These are phyloP conservation scores for Glycine tomentella DNA, from an alignment of 306 rosid species.

Conservation along the genomic window DNA sequence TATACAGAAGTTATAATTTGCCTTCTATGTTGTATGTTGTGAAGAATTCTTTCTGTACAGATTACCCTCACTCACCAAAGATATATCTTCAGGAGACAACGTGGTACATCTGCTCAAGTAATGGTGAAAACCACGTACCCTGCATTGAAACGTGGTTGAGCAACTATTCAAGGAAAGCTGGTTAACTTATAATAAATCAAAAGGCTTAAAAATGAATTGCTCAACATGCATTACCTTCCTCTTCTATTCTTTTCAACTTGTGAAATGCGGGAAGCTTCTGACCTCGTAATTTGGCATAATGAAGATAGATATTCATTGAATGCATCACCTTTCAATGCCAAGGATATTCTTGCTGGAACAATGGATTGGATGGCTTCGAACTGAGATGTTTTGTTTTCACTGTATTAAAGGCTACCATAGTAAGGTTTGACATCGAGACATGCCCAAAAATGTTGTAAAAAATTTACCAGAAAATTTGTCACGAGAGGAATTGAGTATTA, in stretches of 20 bases:
- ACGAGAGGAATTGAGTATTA: neutral
- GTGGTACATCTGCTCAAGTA: slow-evolving; percentile 68
- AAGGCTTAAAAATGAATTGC: slow-evolving; percentile 35
- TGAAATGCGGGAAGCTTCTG: slow-evolving; percentile 74
- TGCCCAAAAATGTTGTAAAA: neutral
- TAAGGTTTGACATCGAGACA: slow-evolving; percentile 38
- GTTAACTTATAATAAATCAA: slow-evolving; percentile 3
- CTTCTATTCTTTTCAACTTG: slow-evolving; percentile 56
- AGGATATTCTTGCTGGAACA: slow-evolving; percentile 63
- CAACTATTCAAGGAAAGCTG: slow-evolving; percentile 33
- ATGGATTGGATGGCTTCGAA: slow-evolving; percentile 58
- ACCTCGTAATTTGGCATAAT: slow-evolving; percentile 69
- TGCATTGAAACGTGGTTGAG: slow-evolving; percentile 55
- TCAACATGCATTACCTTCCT: slow-evolving; percentile 74
- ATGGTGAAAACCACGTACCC: slow-evolving; percentile 75
- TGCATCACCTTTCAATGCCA: slow-evolving; percentile 62
- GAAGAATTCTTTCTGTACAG: slow-evolving; percentile 46
- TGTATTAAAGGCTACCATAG: slow-evolving; percentile 53
- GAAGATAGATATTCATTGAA: slow-evolving; percentile 78
- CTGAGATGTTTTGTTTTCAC: slow-evolving; percentile 60
- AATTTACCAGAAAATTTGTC: slow-evolving; percentile 1
- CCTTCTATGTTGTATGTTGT: slow-evolving; percentile 38
- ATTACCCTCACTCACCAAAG: slow-evolving; percentile 59
- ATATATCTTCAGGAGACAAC: slow-evolving; percentile 71
- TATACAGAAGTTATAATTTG: slow-evolving; percentile 45